Conservation (phyloP, 805 yeast species). For the Huiozyma naganishii region DNA sequence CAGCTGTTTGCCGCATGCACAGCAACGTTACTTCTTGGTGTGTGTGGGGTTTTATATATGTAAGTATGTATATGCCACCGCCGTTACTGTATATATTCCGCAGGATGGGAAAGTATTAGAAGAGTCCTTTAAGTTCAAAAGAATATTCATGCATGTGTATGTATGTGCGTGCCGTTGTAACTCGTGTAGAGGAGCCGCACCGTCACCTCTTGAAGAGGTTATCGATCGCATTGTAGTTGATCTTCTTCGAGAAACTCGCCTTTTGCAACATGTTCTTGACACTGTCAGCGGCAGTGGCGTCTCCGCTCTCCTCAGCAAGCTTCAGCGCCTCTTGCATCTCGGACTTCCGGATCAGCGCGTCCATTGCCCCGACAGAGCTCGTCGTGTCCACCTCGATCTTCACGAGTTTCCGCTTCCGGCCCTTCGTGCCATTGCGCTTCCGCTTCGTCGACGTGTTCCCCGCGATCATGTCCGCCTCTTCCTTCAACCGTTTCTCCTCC, state of each 20-base stretch:
- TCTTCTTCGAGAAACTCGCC: constrained; percentile 74
- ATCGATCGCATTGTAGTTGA: constrained; percentile 76
- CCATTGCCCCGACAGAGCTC: constrained; percentile 14
- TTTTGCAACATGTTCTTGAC: constrained; percentile 68
- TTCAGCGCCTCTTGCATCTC: constrained; percentile 35
- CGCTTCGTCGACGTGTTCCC: constrained; percentile 58
- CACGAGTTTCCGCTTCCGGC: constrained; percentile 15
- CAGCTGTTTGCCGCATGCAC: too few relatives aligned
- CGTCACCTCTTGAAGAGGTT: constrained; percentile 29
- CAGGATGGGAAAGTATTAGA: too few relatives aligned
- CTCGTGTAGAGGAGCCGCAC: too few relatives aligned
- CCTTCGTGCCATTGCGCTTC: constrained; percentile 24
- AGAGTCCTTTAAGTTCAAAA: too few relatives aligned
- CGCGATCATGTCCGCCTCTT: constrained; percentile 76
- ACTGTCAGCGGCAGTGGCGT: constrained; percentile 59
- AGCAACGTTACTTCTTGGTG: too few relatives aligned
- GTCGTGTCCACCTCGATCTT: constrained; percentile 10
- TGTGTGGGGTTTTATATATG: too few relatives aligned
- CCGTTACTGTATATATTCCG: too few relatives aligned
- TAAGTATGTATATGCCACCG: too few relatives aligned
- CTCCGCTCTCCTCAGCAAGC: constrained; percentile 25
- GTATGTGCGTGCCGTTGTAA: too few relatives aligned
- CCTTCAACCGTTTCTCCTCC: constrained; percentile 71
- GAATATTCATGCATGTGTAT: too few relatives aligned
- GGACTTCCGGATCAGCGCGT: constrained; percentile 18